A percentile compares a stretch with the other conserved stretches of the same genome.
These are phyloP conservation scores for Starmera caribaea DNA, from an alignment of 805 yeast genomes.

Conservation along the genomic window DNA sequence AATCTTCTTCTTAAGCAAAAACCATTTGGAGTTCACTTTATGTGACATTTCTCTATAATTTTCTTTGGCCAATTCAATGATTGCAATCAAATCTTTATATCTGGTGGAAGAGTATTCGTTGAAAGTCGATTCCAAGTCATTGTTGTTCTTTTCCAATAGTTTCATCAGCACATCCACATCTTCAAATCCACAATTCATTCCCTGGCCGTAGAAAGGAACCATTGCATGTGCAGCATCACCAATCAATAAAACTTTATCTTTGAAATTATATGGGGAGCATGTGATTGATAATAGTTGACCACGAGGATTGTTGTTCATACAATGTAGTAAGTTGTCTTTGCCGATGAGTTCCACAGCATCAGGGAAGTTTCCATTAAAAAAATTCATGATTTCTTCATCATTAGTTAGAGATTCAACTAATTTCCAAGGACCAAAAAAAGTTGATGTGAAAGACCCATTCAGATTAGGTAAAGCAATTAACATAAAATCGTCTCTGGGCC, in stretches of 20 bases:
- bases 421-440: constrained; percentile 77
- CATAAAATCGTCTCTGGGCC: constrained; percentile 88
- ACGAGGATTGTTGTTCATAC: constrained; percentile 52
- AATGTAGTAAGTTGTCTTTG: constrained; percentile 35
- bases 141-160: constrained; percentile 27
- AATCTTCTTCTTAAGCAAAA: constrained; percentile 53
- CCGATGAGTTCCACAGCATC: constrained; percentile 73
- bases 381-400: constrained; percentile 35
- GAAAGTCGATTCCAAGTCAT: constrained; percentile 41
- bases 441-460: constrained; percentile 83
- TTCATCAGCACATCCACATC: constrained; percentile 66
- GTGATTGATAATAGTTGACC: constrained; percentile 71
- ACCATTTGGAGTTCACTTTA: constrained; percentile 54
- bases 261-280: constrained; percentile 59
- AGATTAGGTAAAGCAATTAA: constrained; percentile 79
- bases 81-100: constrained; percentile 61
- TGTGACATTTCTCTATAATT: constrained; percentile 86
- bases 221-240: constrained; percentile 96
- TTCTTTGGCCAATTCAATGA: constrained; percentile 65
- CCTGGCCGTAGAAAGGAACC: constrained; percentile 98
- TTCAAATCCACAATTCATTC: constrained; percentile 94
- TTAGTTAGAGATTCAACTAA: constrained; percentile 44
- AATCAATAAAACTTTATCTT: constrained; percentile 53
- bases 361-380: constrained; percentile 54
- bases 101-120: constrained; percentile 43